Evolutionary conservation across 768 basidiomycete species (phyloP).

Genomic region (Rhodotorula toruloides): DNA sequence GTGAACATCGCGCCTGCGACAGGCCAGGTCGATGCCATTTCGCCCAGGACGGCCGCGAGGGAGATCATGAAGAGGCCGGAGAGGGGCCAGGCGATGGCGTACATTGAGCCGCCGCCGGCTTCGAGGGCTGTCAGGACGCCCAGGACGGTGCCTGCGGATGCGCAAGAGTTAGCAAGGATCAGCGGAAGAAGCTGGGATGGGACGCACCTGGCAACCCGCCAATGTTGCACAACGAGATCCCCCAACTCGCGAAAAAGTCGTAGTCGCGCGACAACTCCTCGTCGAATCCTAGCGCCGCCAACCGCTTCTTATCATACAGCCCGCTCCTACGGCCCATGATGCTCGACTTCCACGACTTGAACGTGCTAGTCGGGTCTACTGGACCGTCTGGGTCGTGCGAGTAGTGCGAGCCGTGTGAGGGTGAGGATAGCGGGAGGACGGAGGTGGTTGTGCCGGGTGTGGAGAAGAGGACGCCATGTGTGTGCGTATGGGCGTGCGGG

Average conservation of each 20-base stretch:
- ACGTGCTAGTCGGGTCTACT: conserved; percentile 12
- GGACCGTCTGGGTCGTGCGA: neutral
- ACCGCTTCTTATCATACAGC: conserved; percentile 24
- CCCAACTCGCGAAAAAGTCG: conserved; percentile 34
- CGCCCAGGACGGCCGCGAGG: conserved; percentile 40
- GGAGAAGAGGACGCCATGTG: conserved; percentile 1
- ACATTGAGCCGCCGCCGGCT: conserved; percentile 39
- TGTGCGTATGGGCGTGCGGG: neutral
- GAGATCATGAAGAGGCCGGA: conserved; percentile 41
- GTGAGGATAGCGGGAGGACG: conserved; percentile 1
- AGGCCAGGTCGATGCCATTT: conserved; percentile 41
- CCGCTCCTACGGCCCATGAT: conserved; percentile 8
- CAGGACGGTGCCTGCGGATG: conserved; percentile 29
- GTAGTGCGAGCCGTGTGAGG: neutral
- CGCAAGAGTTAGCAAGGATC: neutral
- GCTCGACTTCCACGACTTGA: conserved; percentile 29
- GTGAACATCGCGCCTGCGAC: conserved; percentile 42
- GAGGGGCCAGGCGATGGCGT: conserved; percentile 42
- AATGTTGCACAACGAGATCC: conserved; percentile 35
- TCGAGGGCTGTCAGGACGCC: conserved; percentile 39
- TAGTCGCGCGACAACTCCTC: conserved; percentile 34
- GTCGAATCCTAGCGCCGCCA: conserved; percentile 35
- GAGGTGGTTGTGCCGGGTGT: conserved; percentile 2
- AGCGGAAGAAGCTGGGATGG: too few species aligned
- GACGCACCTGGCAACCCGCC: conserved; percentile 32